Evolutionary conservation across 164 flowering plant species (phyloP).

Genomic region (Annona squamosa): DNA sequence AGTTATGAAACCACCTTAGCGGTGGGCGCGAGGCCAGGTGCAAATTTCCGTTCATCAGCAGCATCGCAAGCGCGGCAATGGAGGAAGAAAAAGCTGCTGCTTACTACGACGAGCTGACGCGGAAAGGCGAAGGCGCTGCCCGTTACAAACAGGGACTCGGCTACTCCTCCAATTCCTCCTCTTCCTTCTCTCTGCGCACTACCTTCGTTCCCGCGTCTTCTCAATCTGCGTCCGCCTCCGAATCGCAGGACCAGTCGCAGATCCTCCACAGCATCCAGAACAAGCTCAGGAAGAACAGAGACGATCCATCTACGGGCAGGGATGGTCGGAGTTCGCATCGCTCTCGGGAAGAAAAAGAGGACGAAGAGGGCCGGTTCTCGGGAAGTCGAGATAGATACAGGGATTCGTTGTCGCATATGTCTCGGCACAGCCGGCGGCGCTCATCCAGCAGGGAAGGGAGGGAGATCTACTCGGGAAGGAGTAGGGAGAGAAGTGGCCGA

Average conservation of each 20-base stretch:
- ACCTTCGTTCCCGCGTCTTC: slow-evolving; percentile 80
- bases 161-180: slow-evolving; percentile 33
- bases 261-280: slow-evolving; percentile 53
- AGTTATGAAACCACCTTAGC: not conserved
- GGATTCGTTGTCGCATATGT: not conserved
- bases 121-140: slow-evolving; percentile 88
- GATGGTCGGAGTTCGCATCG: not conserved
- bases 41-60: not conserved
- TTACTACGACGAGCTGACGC: slow-evolving; percentile 87
- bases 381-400: not conserved
- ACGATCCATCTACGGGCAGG: not conserved
- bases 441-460: slow-evolving; percentile 8
- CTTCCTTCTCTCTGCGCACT: slow-evolving; percentile 57
- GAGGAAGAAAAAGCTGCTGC: slow-evolving; percentile 91
- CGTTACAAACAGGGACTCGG: slow-evolving; percentile 92
- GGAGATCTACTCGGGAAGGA: slow-evolving; percentile 7
- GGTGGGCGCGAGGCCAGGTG: too few relatives aligned
- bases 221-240: slow-evolving; percentile 34
- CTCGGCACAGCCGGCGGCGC: not conserved
- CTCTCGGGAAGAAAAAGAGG: not conserved
- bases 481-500: slow-evolving; percentile 11
- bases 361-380: not conserved
- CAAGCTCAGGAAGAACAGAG: slow-evolving; percentile 56
- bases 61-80: slow-evolving; percentile 25
- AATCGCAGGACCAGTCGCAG: slow-evolving; percentile 43